These are phyloP conservation scores for Apiospora pterosperma DNA, from an alignment of 2,329 filamentous ascomycete species.

Conservation along the genomic window DNA sequence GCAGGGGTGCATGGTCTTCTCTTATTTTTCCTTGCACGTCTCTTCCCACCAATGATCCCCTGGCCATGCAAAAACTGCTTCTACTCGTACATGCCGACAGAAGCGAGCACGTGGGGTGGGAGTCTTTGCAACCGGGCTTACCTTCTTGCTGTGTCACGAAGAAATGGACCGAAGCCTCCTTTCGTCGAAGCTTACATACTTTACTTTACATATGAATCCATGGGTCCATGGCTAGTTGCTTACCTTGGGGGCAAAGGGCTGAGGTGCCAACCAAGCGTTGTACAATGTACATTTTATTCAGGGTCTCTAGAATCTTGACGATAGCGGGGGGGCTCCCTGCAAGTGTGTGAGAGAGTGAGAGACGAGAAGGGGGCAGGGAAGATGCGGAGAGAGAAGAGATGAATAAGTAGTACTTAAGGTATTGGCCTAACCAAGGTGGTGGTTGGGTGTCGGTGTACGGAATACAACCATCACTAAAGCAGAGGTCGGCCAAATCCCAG, in stretches of 20 bases:
- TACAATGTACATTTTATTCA: not conserved
- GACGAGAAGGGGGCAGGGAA: not conserved
- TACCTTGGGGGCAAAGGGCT: not conserved
- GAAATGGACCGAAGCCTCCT: not conserved
- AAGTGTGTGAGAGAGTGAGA: not conserved
- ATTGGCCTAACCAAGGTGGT: not conserved
- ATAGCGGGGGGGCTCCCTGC: not conserved
- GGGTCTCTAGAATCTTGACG: not conserved
- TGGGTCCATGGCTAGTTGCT: not conserved
- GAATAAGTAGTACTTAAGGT: not conserved
- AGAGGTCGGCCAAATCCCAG: not conserved
- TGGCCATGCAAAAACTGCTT: not conserved
- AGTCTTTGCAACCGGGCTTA: not conserved
- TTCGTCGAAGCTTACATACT: not conserved
- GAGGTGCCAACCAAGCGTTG: not conserved
- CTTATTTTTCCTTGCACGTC: not conserved
- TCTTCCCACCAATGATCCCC: not conserved
- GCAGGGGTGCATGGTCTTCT: conserved; percentile 4
- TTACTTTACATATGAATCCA: not conserved
- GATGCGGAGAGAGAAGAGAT: not conserved
- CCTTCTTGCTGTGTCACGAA: not conserved
- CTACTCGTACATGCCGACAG: not conserved
- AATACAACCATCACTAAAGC: not conserved
- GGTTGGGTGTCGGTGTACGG: not conserved
- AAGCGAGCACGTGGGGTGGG: not conserved